A percentile compares a stretch with the other conserved stretches of the same genome.
Conservation (phyloP, 192 early-diverging fungal species). For the Chytriomyces sp. region DNA sequence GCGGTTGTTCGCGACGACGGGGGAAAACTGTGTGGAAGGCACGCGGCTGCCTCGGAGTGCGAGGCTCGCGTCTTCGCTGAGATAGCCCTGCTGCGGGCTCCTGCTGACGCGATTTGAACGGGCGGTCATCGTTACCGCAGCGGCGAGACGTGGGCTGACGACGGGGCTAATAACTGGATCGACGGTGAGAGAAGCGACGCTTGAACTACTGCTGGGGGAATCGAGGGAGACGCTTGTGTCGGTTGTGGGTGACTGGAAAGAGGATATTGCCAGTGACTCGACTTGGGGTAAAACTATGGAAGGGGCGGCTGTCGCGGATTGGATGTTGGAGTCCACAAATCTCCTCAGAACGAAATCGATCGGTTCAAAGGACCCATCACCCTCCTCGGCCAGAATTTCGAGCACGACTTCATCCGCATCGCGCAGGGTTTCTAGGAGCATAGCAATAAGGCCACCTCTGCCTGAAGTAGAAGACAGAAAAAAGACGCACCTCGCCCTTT, state of each 20-base stretch:
- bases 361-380: slow-evolving; percentile 26
- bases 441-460: background rate
- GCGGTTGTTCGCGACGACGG: no score
- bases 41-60: background rate
- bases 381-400: slow-evolving; percentile 36
- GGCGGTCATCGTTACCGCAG: background rate
- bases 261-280: background rate
- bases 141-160: background rate
- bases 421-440: slow-evolving; percentile 26
- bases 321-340: background rate
- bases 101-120: background rate
- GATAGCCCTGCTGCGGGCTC: background rate
- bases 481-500: background rate
- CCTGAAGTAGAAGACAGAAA: slow-evolving; percentile 2
- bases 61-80: background rate
- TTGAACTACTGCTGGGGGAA: background rate
- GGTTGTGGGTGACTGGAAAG: background rate
- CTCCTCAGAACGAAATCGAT: slow-evolving; percentile 38
- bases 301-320: background rate
- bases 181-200: background rate
- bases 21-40: background rate
- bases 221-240: background rate
- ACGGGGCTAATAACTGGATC: background rate
- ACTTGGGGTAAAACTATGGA: background rate
- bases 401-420: slow-evolving; percentile 31